These are phyloP conservation scores for Verticillium klebahnii DNA, from an alignment of 2,329 filamentous ascomycete genomes.

Conservation along the genomic window DNA sequence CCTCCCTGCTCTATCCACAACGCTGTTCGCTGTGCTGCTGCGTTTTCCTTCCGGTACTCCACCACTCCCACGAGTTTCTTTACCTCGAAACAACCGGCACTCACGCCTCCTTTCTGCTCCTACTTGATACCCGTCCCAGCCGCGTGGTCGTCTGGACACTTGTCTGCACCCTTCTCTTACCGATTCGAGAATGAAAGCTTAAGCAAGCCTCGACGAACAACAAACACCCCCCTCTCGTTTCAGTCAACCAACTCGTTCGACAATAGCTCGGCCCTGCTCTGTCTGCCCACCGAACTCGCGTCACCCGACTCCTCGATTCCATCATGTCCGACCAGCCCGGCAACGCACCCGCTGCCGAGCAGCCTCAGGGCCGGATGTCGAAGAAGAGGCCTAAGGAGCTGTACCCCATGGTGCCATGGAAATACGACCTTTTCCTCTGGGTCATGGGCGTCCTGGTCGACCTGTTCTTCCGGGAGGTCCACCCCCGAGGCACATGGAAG, in stretches of 20 bases:
- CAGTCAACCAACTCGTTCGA: background rate
- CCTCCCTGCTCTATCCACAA: background rate
- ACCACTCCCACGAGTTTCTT: background rate
- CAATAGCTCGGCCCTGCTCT: background rate
- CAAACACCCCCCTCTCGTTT: background rate
- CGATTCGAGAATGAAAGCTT: background rate
- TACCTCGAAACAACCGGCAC: background rate
- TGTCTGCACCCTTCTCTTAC: background rate
- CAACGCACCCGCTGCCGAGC: conserved; percentile 10
- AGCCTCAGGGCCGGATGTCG: conserved; percentile 19
- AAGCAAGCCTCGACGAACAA: background rate
- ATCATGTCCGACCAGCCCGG: conserved; percentile 5
- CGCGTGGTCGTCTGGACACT: background rate
- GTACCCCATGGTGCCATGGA: conserved; percentile 63
- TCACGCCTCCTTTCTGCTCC: background rate
- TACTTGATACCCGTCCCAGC: background rate
- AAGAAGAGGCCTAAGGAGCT: conserved; percentile 44
- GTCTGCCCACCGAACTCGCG: background rate
- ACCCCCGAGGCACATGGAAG: conserved; percentile 92
- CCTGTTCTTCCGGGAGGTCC: conserved; percentile 96
- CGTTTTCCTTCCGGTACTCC: background rate
- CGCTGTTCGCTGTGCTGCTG: background rate
- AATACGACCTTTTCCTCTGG: conserved; percentile 76
- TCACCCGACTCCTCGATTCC: background rate
- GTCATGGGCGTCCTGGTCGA: conserved; percentile 80